A percentile compares a stretch with the other conserved stretches of the same genome.
These are phyloP conservation scores for Ciborinia camelliae DNA, from an alignment of 2,329 filamentous ascomycete species.

Conservation along the genomic window DNA sequence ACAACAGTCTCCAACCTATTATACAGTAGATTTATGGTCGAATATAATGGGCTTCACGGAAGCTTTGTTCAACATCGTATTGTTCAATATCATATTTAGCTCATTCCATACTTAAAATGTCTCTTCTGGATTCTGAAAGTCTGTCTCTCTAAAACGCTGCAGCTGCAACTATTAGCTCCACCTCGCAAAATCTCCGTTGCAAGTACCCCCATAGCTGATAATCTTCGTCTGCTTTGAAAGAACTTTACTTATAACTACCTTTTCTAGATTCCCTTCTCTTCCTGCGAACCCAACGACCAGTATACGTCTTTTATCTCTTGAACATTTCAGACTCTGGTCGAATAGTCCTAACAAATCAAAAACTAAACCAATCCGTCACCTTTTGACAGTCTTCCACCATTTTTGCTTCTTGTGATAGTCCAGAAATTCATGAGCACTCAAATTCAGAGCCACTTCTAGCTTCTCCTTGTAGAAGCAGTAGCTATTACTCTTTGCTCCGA, in stretches of 20 bases:
- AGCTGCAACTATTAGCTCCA: slow-evolving; percentile 1
- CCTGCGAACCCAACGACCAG: slow-evolving; percentile 59
- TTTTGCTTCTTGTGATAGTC: slow-evolving; percentile 40
- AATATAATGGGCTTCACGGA: slow-evolving; percentile 51
- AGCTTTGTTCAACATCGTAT: slow-evolving; percentile 46
- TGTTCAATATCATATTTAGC: too few relatives aligned
- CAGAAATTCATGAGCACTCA: slow-evolving; percentile 45
- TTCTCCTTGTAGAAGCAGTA: slow-evolving; percentile 25
- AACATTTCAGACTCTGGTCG: slow-evolving; percentile 50
- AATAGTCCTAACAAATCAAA: slow-evolving; percentile 58
- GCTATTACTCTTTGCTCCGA: slow-evolving; percentile 41
- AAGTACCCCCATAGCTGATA: slow-evolving; percentile 49
- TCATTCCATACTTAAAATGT: slow-evolving; percentile 50
- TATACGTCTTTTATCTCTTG: slow-evolving; percentile 52
- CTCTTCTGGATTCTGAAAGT: slow-evolving; percentile 47
- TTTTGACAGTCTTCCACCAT: slow-evolving; percentile 50
- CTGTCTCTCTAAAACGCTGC: slow-evolving; percentile 56
- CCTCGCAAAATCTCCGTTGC: neutral
- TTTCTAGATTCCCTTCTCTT: slow-evolving; percentile 50
- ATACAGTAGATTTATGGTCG: slow-evolving; percentile 46
- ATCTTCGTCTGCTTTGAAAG: slow-evolving; percentile 52
- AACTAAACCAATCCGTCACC: slow-evolving; percentile 54
- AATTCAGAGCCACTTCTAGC: slow-evolving; percentile 40
- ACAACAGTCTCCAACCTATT: slow-evolving; percentile 48
- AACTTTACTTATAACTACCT: slow-evolving; percentile 52